Conservation (phyloP, 192 early-diverging fungal genomes). For the Phycomyces nitens region DNA sequence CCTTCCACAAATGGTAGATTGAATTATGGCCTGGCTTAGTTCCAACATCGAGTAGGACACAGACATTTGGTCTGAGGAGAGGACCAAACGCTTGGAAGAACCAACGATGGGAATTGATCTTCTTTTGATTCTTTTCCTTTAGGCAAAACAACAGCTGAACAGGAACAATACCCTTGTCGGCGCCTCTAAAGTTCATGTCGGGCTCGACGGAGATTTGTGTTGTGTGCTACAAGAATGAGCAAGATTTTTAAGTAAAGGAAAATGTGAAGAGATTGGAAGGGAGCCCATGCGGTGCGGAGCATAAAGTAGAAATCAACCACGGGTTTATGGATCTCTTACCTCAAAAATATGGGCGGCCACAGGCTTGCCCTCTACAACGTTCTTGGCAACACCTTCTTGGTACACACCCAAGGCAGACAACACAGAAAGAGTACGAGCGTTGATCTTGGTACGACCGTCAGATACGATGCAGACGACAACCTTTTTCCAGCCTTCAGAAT, state of each 20-base stretch:
- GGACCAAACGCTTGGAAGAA: constrained; percentile 64
- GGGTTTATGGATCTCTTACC: constrained; percentile 22
- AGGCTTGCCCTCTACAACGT: constrained; percentile 58
- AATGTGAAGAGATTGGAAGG: too few species aligned
- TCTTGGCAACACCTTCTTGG: constrained; percentile 71
- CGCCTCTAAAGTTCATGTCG: constrained; percentile 64
- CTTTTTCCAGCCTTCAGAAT: constrained; percentile 77
- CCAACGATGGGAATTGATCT: constrained; percentile 84
- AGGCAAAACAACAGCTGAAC: constrained; percentile 81
- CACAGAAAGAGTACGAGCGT: constrained; percentile 63
- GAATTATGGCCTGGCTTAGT: constrained; percentile 69
- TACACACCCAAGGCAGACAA: constrained; percentile 79
- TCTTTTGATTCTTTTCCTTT: constrained; percentile 90
- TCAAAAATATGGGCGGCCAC: constrained; percentile 69
- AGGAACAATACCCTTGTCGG: constrained; percentile 66
- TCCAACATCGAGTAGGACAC: constrained; percentile 71
- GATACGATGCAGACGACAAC: constrained; percentile 80
- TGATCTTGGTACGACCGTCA: constrained; percentile 77
- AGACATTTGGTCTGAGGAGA: constrained; percentile 52
- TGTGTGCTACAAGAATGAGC: constrained; percentile 49
- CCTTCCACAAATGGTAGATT: constrained; percentile 75
- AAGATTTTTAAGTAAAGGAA: too few species aligned
- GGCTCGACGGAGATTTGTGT: constrained; percentile 69
- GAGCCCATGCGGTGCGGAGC: background rate
- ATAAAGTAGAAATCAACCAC: background rate